Conservation (phyloP, 1,139 yeast species). For the Candida sanyaensis region DNA sequence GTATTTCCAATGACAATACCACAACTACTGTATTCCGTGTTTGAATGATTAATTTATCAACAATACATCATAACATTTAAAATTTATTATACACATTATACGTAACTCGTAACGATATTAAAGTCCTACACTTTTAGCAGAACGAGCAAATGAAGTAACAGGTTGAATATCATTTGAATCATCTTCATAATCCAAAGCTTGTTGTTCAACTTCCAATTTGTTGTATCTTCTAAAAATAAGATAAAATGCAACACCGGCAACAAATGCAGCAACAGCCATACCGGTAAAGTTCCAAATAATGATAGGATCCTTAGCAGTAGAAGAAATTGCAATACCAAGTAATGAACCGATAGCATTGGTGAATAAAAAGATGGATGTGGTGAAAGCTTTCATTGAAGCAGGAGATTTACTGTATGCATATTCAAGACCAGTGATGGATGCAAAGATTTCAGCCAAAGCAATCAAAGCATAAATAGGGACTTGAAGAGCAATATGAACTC, state of each 20-base stretch:
- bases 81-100: neutral
- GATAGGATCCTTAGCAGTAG: conserved; percentile 65
- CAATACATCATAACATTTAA: neutral
- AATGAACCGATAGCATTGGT: conserved; percentile 72
- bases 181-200: conserved; percentile 46
- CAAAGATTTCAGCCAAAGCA: conserved; percentile 63
- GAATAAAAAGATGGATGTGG: conserved; percentile 60
- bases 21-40: too few species aligned
- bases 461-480: conserved; percentile 62
- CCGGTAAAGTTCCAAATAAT: conserved; percentile 67
- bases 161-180: conserved; percentile 22
- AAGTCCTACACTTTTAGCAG: conserved; percentile 18
- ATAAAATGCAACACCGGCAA: conserved; percentile 66
- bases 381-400: conserved; percentile 59
- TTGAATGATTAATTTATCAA: too few species aligned
- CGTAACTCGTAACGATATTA: neutral
- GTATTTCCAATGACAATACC: too few species aligned
- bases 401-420: conserved; percentile 76
- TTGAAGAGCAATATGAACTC: conserved; percentile 60
- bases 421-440: conserved; percentile 65
- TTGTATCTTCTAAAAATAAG: conserved; percentile 56
- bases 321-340: conserved; percentile 67
- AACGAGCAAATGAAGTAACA: conserved; percentile 23
- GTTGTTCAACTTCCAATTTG: conserved; percentile 57
- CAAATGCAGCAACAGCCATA: conserved; percentile 57